Percentiles rank a stretch among this genome's conserved stretches.
These are phyloP conservation scores for Scutellaria minor DNA, from an alignment of 257 asterid species.

Conservation along the genomic window DNA sequence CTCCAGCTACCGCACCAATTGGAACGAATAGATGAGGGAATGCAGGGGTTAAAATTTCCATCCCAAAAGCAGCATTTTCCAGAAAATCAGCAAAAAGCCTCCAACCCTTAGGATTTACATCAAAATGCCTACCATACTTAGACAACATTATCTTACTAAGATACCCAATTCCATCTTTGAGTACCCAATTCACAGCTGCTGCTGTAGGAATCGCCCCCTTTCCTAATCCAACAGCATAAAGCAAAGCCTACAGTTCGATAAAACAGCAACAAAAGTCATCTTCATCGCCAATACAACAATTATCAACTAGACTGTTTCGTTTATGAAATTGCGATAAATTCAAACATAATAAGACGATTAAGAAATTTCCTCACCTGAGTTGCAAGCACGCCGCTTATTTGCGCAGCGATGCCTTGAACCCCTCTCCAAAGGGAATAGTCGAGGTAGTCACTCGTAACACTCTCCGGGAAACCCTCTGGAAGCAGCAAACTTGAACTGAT, in stretches of 20 bases:
- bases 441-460: constrained; percentile 90
- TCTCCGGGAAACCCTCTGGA: constrained; percentile 91
- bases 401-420: constrained; percentile 96
- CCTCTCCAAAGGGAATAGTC: constrained; percentile 99
- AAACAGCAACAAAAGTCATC: constrained; percentile 18
- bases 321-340: constrained; percentile 3
- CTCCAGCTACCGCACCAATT: constrained; percentile 96
- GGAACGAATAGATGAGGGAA: constrained; percentile 96
- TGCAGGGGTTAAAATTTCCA: constrained; percentile 95
- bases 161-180: constrained; percentile 97
- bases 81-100: constrained; percentile 91
- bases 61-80: constrained; percentile 94
- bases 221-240: constrained; percentile 96
- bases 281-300: constrained; percentile 25
- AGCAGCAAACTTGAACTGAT: constrained; percentile 59
- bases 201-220: constrained; percentile 99
- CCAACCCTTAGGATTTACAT: constrained; percentile 98
- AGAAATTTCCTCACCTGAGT: constrained; percentile 65
- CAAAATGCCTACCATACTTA: constrained; percentile 93
- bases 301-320: constrained; percentile 10
- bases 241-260: constrained; percentile 69
- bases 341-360: neutral
- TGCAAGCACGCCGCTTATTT: constrained; percentile 92
- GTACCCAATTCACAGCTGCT: constrained; percentile 97
- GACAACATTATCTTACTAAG: constrained; percentile 89